phyloP scores from a whole-genome alignment of 2,329 filamentous ascomycete genomes.

The Aspergillus flavus region DNA sequence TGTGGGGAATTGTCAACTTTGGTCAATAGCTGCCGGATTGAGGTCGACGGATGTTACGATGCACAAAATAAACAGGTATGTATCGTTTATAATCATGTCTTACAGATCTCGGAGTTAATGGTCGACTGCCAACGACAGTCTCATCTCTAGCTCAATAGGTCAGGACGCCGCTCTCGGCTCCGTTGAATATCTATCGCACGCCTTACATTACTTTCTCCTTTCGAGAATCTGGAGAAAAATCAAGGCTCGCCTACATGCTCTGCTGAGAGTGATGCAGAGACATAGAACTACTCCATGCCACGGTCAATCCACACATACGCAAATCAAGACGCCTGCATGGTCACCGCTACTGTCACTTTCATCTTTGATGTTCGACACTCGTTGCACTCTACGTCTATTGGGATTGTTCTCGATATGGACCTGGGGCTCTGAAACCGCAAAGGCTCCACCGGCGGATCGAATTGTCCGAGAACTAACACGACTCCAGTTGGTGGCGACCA shows the following conservation, averaged over 20 bases:
- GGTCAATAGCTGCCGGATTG: not conserved
- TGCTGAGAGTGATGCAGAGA: not conserved
- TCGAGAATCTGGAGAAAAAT: not conserved
- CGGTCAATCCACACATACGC: no score
- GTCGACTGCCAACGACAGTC: not conserved
- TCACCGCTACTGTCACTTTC: not conserved
- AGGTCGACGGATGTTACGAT: not conserved
- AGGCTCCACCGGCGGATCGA: not conserved
- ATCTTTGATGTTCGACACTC: not conserved
- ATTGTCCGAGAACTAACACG: not conserved
- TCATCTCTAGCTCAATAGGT: not conserved
- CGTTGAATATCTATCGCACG: not conserved
- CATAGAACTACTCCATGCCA: not conserved
- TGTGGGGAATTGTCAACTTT: not conserved
- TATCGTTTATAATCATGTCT: not conserved
- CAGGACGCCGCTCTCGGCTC: not conserved
- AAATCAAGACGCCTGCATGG: no score
- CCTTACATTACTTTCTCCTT: not conserved
- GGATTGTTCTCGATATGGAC: not conserved
- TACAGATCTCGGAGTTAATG: not conserved
- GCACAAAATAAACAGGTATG: not conserved
- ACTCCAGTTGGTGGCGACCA: not conserved
- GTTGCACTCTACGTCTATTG: not conserved
- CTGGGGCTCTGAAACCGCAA: not conserved
- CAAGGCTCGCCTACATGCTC: not conserved